A percentile compares a stretch with the other conserved stretches of the same genome.
These are phyloP conservation scores for Geranium rotundifolium DNA, from an alignment of 345 rosid species.

Conservation along the genomic window DNA sequence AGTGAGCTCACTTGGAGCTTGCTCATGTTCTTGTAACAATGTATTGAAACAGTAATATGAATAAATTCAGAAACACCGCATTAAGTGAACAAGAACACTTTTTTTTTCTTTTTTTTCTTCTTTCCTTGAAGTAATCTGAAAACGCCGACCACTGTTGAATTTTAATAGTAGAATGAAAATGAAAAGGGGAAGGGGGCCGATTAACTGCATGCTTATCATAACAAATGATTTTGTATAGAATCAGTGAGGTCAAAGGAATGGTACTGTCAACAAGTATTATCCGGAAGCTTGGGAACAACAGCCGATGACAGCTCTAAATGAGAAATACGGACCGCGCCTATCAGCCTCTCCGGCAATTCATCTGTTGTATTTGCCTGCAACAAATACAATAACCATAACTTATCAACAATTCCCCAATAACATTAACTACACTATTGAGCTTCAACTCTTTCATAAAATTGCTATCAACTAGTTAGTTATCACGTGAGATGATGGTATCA, in stretches of 20 bases:
- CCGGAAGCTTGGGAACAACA: constrained; percentile 62
- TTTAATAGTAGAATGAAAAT: constrained; percentile 4
- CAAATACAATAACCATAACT: too few relatives aligned
- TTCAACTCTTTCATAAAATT: too few relatives aligned
- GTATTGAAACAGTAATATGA: background rate
- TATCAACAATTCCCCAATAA: too few relatives aligned
- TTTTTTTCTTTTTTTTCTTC: background rate
- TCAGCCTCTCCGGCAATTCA: constrained; percentile 83
- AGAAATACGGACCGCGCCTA: constrained; percentile 87
- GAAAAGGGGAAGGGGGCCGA: constrained; percentile 1
- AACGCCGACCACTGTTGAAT: constrained; percentile 5
- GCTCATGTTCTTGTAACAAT: too few relatives aligned
- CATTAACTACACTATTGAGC: too few relatives aligned
- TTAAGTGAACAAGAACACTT: too few relatives aligned
- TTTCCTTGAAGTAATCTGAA: constrained; percentile 2
- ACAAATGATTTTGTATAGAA: constrained; percentile 1
- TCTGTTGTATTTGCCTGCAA: constrained; percentile 77
- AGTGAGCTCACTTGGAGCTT: too few relatives aligned
- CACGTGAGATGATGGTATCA: too few relatives aligned
- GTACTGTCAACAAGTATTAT: constrained; percentile 9
- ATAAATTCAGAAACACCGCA: background rate
- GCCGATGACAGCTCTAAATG: constrained; percentile 87
- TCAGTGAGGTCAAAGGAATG: background rate
- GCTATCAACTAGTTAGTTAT: too few relatives aligned
- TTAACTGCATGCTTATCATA: constrained; percentile 7